Base-by-base conservation (phyloP, 495 filamentous ascomycete genomes). In the Alectoria sarmentosa region DNA sequence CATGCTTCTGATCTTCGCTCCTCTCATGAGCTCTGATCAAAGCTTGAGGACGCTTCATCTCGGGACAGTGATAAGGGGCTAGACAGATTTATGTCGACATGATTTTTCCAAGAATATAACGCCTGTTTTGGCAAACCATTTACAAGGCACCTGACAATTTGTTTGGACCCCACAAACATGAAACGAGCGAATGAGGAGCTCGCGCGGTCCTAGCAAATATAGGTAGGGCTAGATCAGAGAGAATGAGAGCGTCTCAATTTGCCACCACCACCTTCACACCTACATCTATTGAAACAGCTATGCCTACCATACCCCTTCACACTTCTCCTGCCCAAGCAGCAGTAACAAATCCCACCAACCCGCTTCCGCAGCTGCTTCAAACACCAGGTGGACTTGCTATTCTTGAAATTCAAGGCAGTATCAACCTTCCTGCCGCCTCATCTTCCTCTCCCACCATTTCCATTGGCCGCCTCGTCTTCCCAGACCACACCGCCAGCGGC, bases 391-490 rank as follows among this genome's bases (percentile, higher is more conserved):
- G 81, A 41, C 78, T 83, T 38, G 91, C 91, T n/a, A 76, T 97
- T 52, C 81, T 97, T 64, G 92, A 97, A 74, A 83, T 97, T 23
- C 92, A 97, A 77, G 91, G 90, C 48, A 90, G 86, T 15, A 86
- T 97, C 77, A 90, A 96, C 72, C 70, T 85, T 14, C 84, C 86
- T 14, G 37, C 67, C 44, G 60, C 79, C n/a, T 73, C 76, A 28
- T 59, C 71, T 21, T 67, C 34, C 32, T 42, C 72, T 48, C 62
- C 39, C 49, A 65, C 83, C 67, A 82, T 85, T 17, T 75, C 79
- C 15, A 78, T 96, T 69, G 92, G 91, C 55, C 84, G 85, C 56
- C 79, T 96, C 56, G 84, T 87, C 61, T 96, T 97, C 70, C 91
- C 90, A 8, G 83, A 90, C 62, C 90, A 90, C 68, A 77, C 84